These are phyloP conservation scores for Durusdinium trenchii DNA, from an alignment of 73 alveolate species.

Conservation along the genomic window DNA sequence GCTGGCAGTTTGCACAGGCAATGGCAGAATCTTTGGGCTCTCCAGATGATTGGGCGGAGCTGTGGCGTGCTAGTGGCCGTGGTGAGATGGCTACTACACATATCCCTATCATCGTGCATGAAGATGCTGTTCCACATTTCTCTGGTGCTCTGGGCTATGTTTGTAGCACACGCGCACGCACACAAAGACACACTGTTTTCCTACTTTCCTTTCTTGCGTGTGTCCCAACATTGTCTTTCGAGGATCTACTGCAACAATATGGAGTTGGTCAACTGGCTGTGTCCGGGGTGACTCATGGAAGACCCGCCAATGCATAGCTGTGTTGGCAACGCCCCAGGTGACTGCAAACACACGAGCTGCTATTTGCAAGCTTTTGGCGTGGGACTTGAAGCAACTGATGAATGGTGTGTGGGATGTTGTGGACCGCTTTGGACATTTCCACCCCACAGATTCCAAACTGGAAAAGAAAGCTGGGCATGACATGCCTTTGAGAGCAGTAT, in stretches of 20 bases:
- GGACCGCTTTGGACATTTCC: background rate
- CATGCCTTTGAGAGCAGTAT: background rate
- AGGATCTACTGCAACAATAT: constrained; percentile 21
- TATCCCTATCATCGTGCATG: constrained; percentile 43
- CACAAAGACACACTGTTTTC: background rate
- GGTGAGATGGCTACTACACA: background rate
- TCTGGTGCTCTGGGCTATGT: background rate
- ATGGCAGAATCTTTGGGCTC: background rate
- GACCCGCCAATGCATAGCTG: background rate
- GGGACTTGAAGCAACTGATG: background rate
- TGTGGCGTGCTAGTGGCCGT: constrained; percentile 36
- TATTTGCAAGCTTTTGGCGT: background rate
- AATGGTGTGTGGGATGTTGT: background rate
- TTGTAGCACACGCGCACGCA: background rate
- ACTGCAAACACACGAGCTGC: background rate
- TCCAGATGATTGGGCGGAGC: background rate
- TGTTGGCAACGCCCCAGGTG: background rate
- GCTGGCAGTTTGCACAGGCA: background rate
- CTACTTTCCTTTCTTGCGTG: background rate
- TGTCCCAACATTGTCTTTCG: background rate
- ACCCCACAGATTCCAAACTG: background rate
- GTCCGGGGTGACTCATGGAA: constrained; percentile 38
- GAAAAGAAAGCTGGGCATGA: background rate
- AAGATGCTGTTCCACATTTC: constrained; percentile 22
- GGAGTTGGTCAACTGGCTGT: constrained; percentile 48